Evolutionary conservation across 2,329 filamentous ascomycete species (phyloP), one percentile per base, ranked within the genome.

Genomic region (Macrophomina tecta): DNA sequence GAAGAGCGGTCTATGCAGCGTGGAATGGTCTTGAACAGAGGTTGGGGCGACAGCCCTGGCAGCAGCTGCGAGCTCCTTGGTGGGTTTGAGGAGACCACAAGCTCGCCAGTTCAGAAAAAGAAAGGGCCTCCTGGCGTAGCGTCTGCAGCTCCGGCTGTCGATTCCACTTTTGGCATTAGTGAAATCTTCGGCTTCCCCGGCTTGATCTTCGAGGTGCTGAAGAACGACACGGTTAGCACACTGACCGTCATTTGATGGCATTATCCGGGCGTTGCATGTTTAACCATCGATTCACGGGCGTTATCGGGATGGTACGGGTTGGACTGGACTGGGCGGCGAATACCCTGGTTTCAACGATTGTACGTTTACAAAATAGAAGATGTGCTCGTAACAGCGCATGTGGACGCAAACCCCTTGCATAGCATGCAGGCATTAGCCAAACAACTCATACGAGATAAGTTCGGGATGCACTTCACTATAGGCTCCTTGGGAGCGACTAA

Each of bases 171-270:
- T 68, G 88, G 87, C 23, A 91, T 90, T 66, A 97, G 94, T 16
- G 94, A 94, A 69, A 80, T 99, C 34, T 98, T 93, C 81, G 94
- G 94, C 1, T 97, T 97, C 74, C 94, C 95, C 0, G 94, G 95
- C 0, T 81, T 98, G 78, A 88, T 97, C 55, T 98, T 99, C 81
- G 95, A 99, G 80, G 94, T 99, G 34, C 80, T 98, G 78, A 94
- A 92, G 87, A 97, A 97, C 75, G 93, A 92, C 4, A 90, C 89
- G 69, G 91, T 99, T 30, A 96, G 93, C 78, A 91, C 92, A 32
- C 83, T 98, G 76, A 98, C 94, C 9, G 89, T 97, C 30, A 97
- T 94, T 82, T 97, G 77, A 86, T 38, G 1, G 5, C 23, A 4
- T 6, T 9, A 3, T 42, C 5, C 16, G 12, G 8, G 5, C 23